phyloP scores from a whole-genome alignment of 257 asterid species.

The Agastache rugosa region DNA sequence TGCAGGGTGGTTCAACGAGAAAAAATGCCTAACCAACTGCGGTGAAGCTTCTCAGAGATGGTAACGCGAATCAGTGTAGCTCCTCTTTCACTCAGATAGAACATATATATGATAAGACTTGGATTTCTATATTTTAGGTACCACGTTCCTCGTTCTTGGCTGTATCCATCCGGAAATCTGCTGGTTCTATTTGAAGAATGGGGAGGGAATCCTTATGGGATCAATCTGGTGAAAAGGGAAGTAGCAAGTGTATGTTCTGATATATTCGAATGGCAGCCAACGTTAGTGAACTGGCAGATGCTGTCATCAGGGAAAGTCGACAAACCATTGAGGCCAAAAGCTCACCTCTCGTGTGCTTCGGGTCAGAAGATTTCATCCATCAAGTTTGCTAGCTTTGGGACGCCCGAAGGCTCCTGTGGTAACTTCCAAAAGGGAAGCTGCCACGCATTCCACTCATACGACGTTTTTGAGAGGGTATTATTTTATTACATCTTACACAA shows the following conservation, averaged over 20 bases:
- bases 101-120: conserved; percentile 21
- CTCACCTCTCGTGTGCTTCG: conserved; percentile 72
- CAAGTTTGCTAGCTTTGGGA: conserved; percentile 95
- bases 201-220: conserved; percentile 87
- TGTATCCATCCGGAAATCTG: conserved; percentile 70
- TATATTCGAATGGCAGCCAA: conserved; percentile 90
- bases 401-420: conserved; percentile 86
- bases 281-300: conserved; percentile 71
- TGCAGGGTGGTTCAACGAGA: conserved; percentile 74
- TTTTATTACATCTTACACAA: conserved; percentile 12
- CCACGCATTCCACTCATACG: conserved; percentile 82
- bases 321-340: conserved; percentile 80
- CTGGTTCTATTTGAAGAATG: conserved; percentile 88
- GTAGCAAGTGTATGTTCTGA: conserved; percentile 77
- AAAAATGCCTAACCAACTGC: conserved; percentile 78
- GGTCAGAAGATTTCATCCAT: conserved; percentile 80
- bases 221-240: conserved; percentile 73
- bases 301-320: conserved; percentile 70
- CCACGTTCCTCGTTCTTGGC: conserved; percentile 96
- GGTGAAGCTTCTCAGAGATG: conserved; percentile 94
- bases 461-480: conserved; percentile 77
- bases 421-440: conserved; percentile 74
- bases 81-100: background rate
- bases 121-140: conserved; percentile 57
- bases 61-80: conserved; percentile 41